A percentile compares a stretch with the other conserved stretches of the same genome.
Conservation (phyloP, 129 eudicot genomes). For the Flaveria ramosissima region DNA sequence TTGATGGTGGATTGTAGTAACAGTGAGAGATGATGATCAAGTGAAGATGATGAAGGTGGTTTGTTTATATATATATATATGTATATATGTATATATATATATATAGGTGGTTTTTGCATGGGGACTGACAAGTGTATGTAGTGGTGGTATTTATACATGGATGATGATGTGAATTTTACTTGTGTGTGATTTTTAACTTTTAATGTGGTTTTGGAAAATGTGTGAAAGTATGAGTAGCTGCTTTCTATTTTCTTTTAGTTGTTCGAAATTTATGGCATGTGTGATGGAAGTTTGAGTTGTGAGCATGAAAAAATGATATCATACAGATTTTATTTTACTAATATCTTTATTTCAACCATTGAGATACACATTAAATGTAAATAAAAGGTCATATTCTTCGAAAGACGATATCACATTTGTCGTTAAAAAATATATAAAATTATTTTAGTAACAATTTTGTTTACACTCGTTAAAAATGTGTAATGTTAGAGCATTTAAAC, state of each 20-base stretch:
- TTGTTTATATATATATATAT: not conserved
- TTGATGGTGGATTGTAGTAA: not conserved
- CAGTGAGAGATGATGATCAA: slow-evolving; percentile 4
- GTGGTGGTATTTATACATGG: not conserved
- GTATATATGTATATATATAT: slow-evolving; percentile 8
- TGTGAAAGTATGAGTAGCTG: not conserved
- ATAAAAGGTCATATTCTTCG: no score
- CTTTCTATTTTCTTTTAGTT: not conserved
- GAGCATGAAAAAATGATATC: no score
- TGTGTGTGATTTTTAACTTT: not conserved
- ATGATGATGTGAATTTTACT: not conserved
- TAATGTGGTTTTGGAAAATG: slow-evolving; percentile 1
- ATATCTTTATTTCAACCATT: no score
- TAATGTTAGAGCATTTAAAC: no score
- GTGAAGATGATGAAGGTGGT: not conserved
- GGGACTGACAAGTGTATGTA: slow-evolving; percentile 33
- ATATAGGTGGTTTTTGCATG: slow-evolving; percentile 35
- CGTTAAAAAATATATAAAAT: not conserved
- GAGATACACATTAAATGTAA: no score
- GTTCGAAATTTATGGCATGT: not conserved
- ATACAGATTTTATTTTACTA: no score
- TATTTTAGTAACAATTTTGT: not conserved
- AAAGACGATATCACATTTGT: no score
- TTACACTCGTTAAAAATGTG: not conserved
- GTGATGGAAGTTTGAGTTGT: no score